Base-by-base conservation (phyloP, 2,329 filamentous ascomycete species). In the Chaetothyriales sp. region DNA sequence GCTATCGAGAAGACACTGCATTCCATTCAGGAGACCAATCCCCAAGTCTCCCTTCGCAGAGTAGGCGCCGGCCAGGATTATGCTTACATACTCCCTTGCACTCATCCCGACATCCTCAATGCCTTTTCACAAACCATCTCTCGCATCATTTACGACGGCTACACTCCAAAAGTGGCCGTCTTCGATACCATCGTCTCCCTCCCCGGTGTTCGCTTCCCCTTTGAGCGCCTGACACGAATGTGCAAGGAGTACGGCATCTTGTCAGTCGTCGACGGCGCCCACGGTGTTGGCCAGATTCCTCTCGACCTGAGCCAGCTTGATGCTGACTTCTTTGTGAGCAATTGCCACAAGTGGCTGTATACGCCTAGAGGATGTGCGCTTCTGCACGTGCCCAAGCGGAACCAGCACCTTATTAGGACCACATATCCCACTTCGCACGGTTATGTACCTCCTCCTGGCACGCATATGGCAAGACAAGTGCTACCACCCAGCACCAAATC, bases 301-400 rank as follows among this genome's bases (percentile, higher is more conserved):
- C 66, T 95, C 6, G 78, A 94, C 65, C 68, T 95, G 13, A 57
- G 64, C 0, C 66, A 69, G 3, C 69, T 89, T 2, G 78, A 89
- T 56, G 82, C 88, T 0, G 89, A 95, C 66, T 95, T 94, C 69
- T 86, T 94, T 63, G 77, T 90, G 13, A 83, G 77, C 51, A 95
- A 95, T 66, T 86, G 82, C 60, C 86, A 94, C 71, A 94, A 94
- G 72, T 97, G 90, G 90, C 79, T 95, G 6, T 82, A 80, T 62
- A 78, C 80, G 0, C 90, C 89, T 0, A 81, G 89, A 29, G 84
- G 83, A 15, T 89, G 85, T 64, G 88, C 88, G 2, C 72, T 92
- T 3, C 78, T 95, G 58, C 85, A 94, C 67, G 85, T 92, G 1
- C 85, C 89, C 0, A 54, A 73, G 18, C 76, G 83, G 19, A 89